Evolutionary conservation across 2,329 filamentous ascomycete genomes (phyloP).

Genomic region (Aspergillus fumigatus): DNA sequence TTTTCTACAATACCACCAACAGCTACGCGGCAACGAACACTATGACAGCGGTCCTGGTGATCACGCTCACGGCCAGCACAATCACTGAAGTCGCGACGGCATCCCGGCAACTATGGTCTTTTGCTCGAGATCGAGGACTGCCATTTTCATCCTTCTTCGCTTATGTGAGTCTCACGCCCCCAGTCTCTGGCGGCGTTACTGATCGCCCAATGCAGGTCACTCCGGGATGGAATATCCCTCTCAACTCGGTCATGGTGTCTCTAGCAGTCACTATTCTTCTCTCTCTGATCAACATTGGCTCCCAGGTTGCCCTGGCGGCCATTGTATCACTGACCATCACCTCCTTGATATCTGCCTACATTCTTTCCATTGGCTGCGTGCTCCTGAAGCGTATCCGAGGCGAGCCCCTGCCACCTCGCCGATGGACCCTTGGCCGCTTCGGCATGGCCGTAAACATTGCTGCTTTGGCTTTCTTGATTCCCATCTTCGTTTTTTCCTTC

Average conservation of each 20-base stretch:
- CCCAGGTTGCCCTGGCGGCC: conserved; percentile 41
- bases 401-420: conserved; percentile 40
- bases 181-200: neutral
- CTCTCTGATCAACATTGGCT: conserved; percentile 50
- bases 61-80: conserved; percentile 47
- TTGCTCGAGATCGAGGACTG: conserved; percentile 42
- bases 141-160: conserved; percentile 37
- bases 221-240: conserved; percentile 40
- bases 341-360: conserved; percentile 40
- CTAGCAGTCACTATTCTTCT: conserved; percentile 43
- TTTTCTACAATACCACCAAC: conserved; percentile 51
- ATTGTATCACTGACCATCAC: conserved; percentile 42
- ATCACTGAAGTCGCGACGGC: conserved; percentile 55
- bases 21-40: conserved; percentile 47
- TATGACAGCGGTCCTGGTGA: conserved; percentile 48
- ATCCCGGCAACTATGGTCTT: conserved; percentile 55
- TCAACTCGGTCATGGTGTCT: conserved; percentile 46
- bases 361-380: conserved; percentile 46
- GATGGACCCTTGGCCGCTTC: conserved; percentile 44
- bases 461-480: conserved; percentile 35
- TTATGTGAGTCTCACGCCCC: conserved; percentile 26
- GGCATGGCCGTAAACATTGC: conserved; percentile 43
- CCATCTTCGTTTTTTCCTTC: conserved; percentile 43
- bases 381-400: conserved; percentile 40
- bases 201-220: conserved; percentile 26